A percentile compares a stretch with the other conserved stretches of the same genome.
phyloP scores from a whole-genome alignment of 1,284 basidiomycete genomes.

The Trichosporon sp. region DNA sequence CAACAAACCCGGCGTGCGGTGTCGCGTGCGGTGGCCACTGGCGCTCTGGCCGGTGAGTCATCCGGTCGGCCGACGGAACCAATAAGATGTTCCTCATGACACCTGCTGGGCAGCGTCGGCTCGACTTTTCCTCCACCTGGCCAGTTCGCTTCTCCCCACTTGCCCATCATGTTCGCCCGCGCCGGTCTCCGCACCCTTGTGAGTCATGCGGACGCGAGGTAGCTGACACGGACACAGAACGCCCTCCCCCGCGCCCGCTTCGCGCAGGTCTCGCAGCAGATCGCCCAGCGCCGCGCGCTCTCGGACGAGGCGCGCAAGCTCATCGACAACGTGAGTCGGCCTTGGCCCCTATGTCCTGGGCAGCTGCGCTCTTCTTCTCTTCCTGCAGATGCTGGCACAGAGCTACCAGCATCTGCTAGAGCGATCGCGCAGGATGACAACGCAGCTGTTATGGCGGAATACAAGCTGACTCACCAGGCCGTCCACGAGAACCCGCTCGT shows the following conservation, averaged over 20 bases:
- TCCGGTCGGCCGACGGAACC: slow-evolving; percentile 8
- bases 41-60: neutral
- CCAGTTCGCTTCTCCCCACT: neutral
- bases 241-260: slow-evolving; percentile 43
- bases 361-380: neutral
- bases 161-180: slow-evolving; percentile 44
- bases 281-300: slow-evolving; percentile 47
- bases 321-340: slow-evolving; percentile 52
- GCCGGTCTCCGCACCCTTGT: slow-evolving; percentile 45
- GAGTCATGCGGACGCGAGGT: slow-evolving; percentile 7
- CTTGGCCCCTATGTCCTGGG: too few species aligned
- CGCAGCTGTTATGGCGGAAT: neutral
- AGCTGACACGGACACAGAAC: slow-evolving; percentile 32
- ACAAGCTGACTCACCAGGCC: slow-evolving; percentile 50
- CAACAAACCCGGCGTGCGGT: neutral
- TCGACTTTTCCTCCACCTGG: slow-evolving; percentile 1
- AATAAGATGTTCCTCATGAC: slow-evolving; percentile 8
- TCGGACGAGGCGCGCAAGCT: slow-evolving; percentile 51
- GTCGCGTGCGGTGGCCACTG: neutral
- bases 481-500: slow-evolving; percentile 71
- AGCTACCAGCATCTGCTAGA: too few species aligned
- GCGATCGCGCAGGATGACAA: too few species aligned
- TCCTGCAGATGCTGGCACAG: too few species aligned
- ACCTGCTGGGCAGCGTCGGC: neutral
- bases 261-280: slow-evolving; percentile 26